phyloP scores from a whole-genome alignment of 1,139 yeast species.

The Scheffersomyces quercinus region DNA sequence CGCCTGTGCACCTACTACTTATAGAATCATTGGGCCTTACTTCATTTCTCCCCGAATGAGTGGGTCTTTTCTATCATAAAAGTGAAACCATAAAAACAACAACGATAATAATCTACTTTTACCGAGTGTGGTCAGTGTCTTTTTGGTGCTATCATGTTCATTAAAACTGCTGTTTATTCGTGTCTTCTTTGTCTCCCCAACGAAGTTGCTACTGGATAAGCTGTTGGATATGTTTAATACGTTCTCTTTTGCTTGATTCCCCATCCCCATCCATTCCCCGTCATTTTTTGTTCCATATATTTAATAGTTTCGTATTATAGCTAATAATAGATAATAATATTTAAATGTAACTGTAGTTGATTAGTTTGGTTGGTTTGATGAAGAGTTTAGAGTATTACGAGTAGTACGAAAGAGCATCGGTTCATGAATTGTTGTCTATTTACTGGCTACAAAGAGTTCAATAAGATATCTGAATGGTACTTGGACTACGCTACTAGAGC shows the following conservation, averaged over 20 bases:
- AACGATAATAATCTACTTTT: no score
- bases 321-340: constrained; percentile 32
- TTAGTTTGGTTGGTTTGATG: no score
- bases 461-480: no score
- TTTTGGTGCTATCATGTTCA: constrained; percentile 5
- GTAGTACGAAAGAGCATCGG: no score
- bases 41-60: constrained; percentile 1
- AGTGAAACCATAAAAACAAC: no score
- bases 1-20: constrained; percentile 4
- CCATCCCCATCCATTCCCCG: constrained; percentile 19
- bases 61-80: no score
- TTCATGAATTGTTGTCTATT: no score
- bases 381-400: no score
- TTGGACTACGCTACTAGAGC: no score
- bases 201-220: constrained; percentile 5
- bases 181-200: constrained; percentile 3
- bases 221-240: constrained; percentile 2
- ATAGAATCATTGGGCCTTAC: constrained; percentile 5
- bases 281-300: constrained; percentile 21
- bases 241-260: constrained; percentile 19
- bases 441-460: no score
- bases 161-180: constrained; percentile 1
- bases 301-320: constrained; percentile 25
- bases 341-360: constrained; percentile 4
- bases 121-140: no score